Percentiles rank a stretch among this genome's conserved stretches.
Evolutionary conservation across 306 rosid species (phyloP).

Genomic region (Malus sieversii): DNA sequence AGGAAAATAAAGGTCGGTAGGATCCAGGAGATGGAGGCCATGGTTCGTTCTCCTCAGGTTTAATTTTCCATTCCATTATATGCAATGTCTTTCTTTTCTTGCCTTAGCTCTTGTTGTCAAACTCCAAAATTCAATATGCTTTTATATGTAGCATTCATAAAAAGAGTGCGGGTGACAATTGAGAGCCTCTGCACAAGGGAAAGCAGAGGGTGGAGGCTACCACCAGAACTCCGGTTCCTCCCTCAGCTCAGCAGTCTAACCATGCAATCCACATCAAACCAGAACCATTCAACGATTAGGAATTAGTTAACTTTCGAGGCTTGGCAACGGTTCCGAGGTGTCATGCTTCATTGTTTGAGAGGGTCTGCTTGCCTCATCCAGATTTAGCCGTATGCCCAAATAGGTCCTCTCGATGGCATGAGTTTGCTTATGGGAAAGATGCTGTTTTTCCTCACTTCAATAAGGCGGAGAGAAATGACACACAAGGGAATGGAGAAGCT

Average conservation of each 20-base stretch:
- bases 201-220: neutral
- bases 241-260: neutral
- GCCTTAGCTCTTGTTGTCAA: neutral
- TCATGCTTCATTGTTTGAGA: neutral
- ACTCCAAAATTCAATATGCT: neutral
- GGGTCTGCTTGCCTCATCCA: neutral
- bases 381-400: neutral
- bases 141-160: no score
- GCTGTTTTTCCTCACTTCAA: slow-evolving; percentile 2
- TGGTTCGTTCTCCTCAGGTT: neutral
- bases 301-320: slow-evolving; percentile 9
- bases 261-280: neutral
- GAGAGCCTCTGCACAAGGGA: neutral
- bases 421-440: slow-evolving; percentile 14
- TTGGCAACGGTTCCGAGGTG: neutral
- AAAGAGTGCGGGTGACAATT: neutral
- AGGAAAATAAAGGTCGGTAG: neutral
- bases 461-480: neutral
- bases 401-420: neutral
- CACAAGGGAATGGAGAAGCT: neutral
- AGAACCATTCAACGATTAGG: neutral
- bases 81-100: neutral
- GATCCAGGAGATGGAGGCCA: neutral
- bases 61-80: neutral
- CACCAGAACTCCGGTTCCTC: neutral